Conservation (phyloP, 2,329 filamentous ascomycete genomes). For the Sporothrix pseudoabietina region DNA sequence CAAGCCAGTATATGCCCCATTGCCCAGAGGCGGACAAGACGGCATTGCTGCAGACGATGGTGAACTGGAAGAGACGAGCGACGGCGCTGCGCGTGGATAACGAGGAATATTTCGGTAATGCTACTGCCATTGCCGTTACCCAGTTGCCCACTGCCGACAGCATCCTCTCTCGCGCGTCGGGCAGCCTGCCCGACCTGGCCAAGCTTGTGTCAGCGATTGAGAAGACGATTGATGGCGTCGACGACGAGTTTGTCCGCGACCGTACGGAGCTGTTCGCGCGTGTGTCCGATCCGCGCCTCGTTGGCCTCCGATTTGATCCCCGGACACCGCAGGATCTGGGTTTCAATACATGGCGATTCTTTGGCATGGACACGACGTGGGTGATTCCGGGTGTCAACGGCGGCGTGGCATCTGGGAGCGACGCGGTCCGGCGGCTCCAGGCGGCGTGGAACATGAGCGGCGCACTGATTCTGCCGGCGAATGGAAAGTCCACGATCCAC, state of each 20-base stretch:
- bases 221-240: slow-evolving; percentile 41
- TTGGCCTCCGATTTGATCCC: slow-evolving; percentile 48
- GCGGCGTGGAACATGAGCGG: slow-evolving; percentile 40
- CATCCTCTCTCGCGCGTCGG: background rate
- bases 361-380: slow-evolving; percentile 49
- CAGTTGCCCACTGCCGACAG: slow-evolving; percentile 31
- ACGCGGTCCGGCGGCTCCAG: slow-evolving; percentile 41
- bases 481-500: slow-evolving; percentile 34
- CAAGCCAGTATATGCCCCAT: slow-evolving; percentile 19
- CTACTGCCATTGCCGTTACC: slow-evolving; percentile 46
- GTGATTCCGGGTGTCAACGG: slow-evolving; percentile 37
- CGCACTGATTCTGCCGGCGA: slow-evolving; percentile 42
- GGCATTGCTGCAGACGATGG: slow-evolving; percentile 46
- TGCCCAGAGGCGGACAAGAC: slow-evolving; percentile 17
- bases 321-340: slow-evolving; percentile 46
- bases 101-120: slow-evolving; percentile 48
- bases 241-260: slow-evolving; percentile 47
- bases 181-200: slow-evolving; percentile 38
- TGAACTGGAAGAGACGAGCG: slow-evolving; percentile 47
- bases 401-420: slow-evolving; percentile 33
- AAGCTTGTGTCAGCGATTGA: slow-evolving; percentile 41
- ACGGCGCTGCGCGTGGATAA: slow-evolving; percentile 42
- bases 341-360: slow-evolving; percentile 51
- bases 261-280: slow-evolving; percentile 45
- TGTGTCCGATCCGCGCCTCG: slow-evolving; percentile 45